Conservation (phyloP, 2,329 filamentous ascomycete genomes). For the Verticillium klebahnii region DNA sequence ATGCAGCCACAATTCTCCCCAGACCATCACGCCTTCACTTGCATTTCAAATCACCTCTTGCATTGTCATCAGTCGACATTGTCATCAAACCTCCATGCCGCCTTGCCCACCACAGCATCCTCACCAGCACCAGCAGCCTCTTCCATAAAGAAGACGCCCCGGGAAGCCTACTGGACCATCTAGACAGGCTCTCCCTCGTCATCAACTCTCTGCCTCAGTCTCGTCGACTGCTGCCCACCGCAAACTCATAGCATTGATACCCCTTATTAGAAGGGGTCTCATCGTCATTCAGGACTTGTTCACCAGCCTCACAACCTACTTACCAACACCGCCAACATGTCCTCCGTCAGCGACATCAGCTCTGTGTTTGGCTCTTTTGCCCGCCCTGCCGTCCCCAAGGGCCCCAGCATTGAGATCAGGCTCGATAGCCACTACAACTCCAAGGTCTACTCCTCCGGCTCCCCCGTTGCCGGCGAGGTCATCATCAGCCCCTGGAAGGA, state of each 20-base stretch:
- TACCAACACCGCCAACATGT: conserved; percentile 4
- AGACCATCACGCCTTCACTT: background rate
- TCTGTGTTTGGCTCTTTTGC: conserved; percentile 9
- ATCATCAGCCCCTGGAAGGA: conserved; percentile 39
- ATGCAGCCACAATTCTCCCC: background rate
- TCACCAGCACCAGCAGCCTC: background rate
- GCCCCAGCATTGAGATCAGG: conserved; percentile 40
- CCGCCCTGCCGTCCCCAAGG: conserved; percentile 2
- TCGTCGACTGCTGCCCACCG: background rate
- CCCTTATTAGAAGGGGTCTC: background rate
- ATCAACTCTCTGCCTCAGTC: background rate
- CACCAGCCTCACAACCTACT: background rate
- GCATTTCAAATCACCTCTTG: background rate
- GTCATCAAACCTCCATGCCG: background rate
- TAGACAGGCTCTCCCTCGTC: background rate
- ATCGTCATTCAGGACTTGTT: background rate
- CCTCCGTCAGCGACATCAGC: conserved; percentile 13
- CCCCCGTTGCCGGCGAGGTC: conserved; percentile 44
- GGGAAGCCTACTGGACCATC: background rate
- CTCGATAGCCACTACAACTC: conserved; percentile 49
- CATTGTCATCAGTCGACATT: background rate
- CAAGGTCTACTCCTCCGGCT: conserved; percentile 53
- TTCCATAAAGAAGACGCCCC: background rate
- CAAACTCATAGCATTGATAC: background rate
- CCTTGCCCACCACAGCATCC: background rate